Base-by-base conservation (phyloP, 768 basidiomycete genomes). In the Tylopilus balloui region DNA sequence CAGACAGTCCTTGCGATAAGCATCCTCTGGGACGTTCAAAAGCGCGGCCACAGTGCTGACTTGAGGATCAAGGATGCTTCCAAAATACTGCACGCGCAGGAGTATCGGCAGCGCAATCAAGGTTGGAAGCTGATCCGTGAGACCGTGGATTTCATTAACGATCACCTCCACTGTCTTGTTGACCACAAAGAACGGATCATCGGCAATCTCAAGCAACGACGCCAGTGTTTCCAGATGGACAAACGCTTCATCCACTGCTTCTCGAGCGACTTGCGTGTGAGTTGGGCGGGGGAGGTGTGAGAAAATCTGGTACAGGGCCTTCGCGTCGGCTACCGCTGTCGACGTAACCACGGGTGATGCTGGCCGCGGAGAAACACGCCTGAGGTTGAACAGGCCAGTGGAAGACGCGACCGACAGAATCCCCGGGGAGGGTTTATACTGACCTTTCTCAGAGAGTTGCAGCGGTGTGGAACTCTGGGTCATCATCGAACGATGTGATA, bases 171-270 rank as follows among this genome's bases (percentile, higher is more conserved):
- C 40, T 19, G 62, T 50, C 42, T 58, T 65, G 24, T 57, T 51
- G n/a, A 34, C 41, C 24, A 25, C 48, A 36, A 57, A 59, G 19
- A 57, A 50, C 5, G 71, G 73, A 31, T 69, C 52, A 23, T 60
- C 67, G 14, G 76, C 71, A 14, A 72, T 73, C 50, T 84, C 83
- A 13, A 89, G 70, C 23, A 89, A 72, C 10, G 73, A 69, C 14
- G 71, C 70, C 15, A 91, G 66, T 19, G 80, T 76, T 55, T 73
- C 69, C 23, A 91, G 69, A 14, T 80, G 84, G 47, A 77, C 78
- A 56, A 85, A 81, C 2, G 86, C 89, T 59, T 90, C 88, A 46
- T 86, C 83, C 10, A 91, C 87, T 6, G 86, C 89, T 62, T 92
- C 88, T 34, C 76, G 74, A n/a, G 89, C 88, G 9, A 87, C 65